phyloP scores from a whole-genome alignment of 495 filamentous ascomycete species.

The Neurospora tetrasperma region DNA sequence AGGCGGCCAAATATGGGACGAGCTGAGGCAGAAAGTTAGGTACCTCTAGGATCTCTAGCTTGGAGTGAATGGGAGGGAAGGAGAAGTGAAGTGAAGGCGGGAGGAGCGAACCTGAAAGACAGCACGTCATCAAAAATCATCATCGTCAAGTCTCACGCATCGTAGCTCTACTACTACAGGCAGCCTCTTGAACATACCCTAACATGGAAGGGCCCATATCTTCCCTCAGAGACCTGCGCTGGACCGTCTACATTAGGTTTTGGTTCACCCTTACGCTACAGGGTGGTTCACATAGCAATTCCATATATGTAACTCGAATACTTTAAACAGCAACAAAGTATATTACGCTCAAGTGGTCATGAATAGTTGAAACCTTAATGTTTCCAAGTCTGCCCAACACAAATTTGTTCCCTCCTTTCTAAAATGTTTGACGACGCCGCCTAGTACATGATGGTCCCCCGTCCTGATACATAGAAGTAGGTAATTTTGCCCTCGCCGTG shows the following conservation, averaged over 20 bases:
- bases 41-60: too few relatives aligned
- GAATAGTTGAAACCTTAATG: too few relatives aligned
- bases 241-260: background rate
- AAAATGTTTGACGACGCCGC: too few relatives aligned
- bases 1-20: background rate
- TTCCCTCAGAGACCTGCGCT: too few relatives aligned
- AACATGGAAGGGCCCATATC: too few relatives aligned
- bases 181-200: too few relatives aligned
- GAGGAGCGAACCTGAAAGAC: background rate
- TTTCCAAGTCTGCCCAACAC: too few relatives aligned
- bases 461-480: too few relatives aligned
- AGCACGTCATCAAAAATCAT: background rate
- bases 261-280: background rate
- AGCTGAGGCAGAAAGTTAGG: background rate
- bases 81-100: background rate
- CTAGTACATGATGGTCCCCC: too few relatives aligned
- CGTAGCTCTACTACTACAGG: too few relatives aligned
- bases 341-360: background rate
- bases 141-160: too few relatives aligned
- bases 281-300: background rate
- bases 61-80: background rate
- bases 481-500: background rate
- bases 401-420: too few relatives aligned
- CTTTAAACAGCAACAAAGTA: background rate
- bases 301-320: rapidly evolving